Conservation (phyloP, 306 rosid genomes). For the Rosa multiflora region DNA sequence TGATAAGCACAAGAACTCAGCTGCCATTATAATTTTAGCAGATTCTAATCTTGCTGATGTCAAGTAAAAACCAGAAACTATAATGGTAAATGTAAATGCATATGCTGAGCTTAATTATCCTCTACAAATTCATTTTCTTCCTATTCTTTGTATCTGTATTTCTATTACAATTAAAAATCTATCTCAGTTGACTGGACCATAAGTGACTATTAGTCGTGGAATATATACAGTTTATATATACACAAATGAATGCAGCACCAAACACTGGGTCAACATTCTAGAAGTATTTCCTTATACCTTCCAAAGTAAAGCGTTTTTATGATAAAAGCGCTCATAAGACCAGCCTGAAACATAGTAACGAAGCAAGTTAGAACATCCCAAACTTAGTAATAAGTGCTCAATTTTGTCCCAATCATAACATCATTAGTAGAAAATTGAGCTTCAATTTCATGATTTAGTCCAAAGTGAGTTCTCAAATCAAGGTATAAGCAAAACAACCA, state of each 20-base stretch:
- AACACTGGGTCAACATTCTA: not conserved
- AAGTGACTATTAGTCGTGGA: not conserved
- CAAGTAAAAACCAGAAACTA: not conserved
- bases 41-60: not conserved
- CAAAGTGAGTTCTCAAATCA: not conserved
- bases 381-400: not conserved
- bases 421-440: not conserved
- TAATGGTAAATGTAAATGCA: too few species aligned
- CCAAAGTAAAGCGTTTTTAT: constrained; percentile 72
- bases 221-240: not conserved
- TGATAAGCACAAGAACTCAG: not conserved
- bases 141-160: too few species aligned
- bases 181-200: not conserved
- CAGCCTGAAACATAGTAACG: constrained; percentile 46
- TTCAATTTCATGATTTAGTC: not conserved
- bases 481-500: constrained; percentile 7
- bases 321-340: constrained; percentile 66
- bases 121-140: too few species aligned
- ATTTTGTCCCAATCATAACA: not conserved
- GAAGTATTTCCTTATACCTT: constrained; percentile 39
- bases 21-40: not conserved
- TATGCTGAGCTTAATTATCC: too few species aligned
- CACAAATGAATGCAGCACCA: too few species aligned
- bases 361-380: constrained; percentile 22
- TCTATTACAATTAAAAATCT: not conserved